Evolutionary conservation across 345 rosid species (phyloP).

Genomic region (Rhodamnia argentea): DNA sequence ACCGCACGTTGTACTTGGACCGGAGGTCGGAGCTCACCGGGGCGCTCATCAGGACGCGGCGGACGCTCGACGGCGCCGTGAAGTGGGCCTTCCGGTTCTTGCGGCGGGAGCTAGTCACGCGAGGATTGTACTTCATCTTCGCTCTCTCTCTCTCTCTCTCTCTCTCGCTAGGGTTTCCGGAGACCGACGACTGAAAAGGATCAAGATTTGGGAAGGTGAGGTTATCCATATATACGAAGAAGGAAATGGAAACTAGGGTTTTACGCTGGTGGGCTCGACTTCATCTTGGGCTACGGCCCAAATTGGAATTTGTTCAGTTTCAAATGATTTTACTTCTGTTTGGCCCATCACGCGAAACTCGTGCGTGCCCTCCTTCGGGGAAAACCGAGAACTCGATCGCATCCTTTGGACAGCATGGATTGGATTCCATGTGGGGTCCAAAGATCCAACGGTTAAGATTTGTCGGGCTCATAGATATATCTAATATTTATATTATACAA

Average conservation of each 20-base stretch:
- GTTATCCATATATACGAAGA: neutral
- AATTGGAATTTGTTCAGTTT: neutral
- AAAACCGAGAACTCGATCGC: too few relatives aligned
- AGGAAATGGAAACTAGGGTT: neutral
- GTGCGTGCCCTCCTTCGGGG: too few relatives aligned
- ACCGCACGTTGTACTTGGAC: neutral
- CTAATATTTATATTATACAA: too few relatives aligned
- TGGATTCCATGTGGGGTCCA: too few relatives aligned
- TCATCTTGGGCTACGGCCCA: neutral
- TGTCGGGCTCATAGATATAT: too few relatives aligned
- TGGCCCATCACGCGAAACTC: too few relatives aligned
- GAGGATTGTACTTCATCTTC: slow-evolving; percentile 12
- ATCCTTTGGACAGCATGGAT: too few relatives aligned
- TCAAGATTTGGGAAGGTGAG: neutral
- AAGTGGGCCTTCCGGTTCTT: slow-evolving; percentile 15
- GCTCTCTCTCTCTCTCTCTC: neutral
- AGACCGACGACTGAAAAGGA: neutral
- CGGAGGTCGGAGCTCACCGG: slow-evolving; percentile 11
- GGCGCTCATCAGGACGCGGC: slow-evolving; percentile 14
- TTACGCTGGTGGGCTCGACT: neutral
- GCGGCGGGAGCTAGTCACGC: slow-evolving; percentile 15
- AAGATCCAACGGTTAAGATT: too few relatives aligned
- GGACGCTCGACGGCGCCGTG: slow-evolving; percentile 15
- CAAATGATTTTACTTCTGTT: too few relatives aligned
- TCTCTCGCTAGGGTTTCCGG: neutral